These are phyloP conservation scores for Flaveria trinervia DNA, from an alignment of 129 eudicot genomes.

Conservation along the genomic window DNA sequence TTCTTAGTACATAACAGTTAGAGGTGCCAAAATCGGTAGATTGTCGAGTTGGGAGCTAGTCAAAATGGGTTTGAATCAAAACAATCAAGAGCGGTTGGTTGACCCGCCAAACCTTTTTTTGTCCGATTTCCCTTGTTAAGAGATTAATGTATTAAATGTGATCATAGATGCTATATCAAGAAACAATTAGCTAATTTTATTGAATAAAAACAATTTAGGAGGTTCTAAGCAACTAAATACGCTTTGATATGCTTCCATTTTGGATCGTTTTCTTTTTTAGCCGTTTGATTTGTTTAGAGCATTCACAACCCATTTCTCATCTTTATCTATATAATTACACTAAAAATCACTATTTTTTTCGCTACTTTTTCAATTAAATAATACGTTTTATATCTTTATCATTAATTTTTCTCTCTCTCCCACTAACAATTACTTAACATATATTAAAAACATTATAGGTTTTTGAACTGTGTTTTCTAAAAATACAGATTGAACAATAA, in stretches of 20 bases:
- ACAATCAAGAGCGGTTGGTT: not conserved
- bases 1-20: slow-evolving; percentile 6
- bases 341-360: no score
- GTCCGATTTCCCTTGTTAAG: not conserved
- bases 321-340: no score
- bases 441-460: no score
- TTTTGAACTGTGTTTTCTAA: no score
- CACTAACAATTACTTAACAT: no score
- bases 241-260: not conserved
- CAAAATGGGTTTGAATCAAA: slow-evolving; percentile 15
- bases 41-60: not conserved
- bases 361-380: no score
- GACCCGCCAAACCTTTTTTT: not conserved
- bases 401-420: no score
- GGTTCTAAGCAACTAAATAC: not conserved
- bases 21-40: slow-evolving; percentile 1
- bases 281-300: not conserved
- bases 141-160: not conserved
- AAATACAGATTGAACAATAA: no score
- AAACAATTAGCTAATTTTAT: not conserved
- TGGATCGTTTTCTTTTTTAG: not conserved
- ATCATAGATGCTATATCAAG: not conserved
- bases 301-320: no score
- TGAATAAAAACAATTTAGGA: slow-evolving; percentile 3
- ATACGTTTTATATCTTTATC: no score